Percentiles rank a stretch among this genome's conserved stretches.
phyloP scores from a whole-genome alignment of 2,329 filamentous ascomycete species.

The Tolypocladium pustulatum region DNA sequence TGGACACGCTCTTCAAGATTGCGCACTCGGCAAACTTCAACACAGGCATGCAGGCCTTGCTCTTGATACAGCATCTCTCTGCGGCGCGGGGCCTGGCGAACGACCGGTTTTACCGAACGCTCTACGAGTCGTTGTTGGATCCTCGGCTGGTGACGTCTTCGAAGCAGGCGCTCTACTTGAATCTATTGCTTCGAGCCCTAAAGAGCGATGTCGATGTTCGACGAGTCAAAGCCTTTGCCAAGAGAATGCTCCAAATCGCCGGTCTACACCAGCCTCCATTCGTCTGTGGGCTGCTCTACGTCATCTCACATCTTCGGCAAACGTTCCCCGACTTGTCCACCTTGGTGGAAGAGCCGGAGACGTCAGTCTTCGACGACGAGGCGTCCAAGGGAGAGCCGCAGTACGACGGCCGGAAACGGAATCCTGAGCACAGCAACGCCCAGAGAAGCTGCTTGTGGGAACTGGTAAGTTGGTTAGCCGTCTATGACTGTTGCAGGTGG shows the following conservation, averaged over 20 bases:
- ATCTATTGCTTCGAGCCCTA: constrained; percentile 77
- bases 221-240: constrained; percentile 90
- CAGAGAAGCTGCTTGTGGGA: constrained; percentile 92
- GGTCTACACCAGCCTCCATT: constrained; percentile 88
- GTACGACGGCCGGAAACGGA: constrained; percentile 85
- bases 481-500: background rate
- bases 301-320: constrained; percentile 69
- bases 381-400: constrained; percentile 30
- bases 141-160: constrained; percentile 81
- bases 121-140: constrained; percentile 92
- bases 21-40: constrained; percentile 99
- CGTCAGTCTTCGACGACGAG: constrained; percentile 54
- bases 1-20: constrained; percentile 90
- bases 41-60: constrained; percentile 89
- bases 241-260: constrained; percentile 80
- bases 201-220: constrained; percentile 87
- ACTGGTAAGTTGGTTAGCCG: constrained; percentile 40
- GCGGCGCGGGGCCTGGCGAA: constrained; percentile 68
- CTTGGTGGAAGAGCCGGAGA: constrained; percentile 72
- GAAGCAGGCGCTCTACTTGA: constrained; percentile 92
- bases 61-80: constrained; percentile 89
- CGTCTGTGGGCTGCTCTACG: constrained; percentile 82
- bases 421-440: constrained; percentile 89
- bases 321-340: constrained; percentile 72
- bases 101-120: constrained; percentile 87